These are phyloP conservation scores for Salpingoeca rosetta DNA, from an alignment of 78 protist genomes.

Conservation along the genomic window DNA sequence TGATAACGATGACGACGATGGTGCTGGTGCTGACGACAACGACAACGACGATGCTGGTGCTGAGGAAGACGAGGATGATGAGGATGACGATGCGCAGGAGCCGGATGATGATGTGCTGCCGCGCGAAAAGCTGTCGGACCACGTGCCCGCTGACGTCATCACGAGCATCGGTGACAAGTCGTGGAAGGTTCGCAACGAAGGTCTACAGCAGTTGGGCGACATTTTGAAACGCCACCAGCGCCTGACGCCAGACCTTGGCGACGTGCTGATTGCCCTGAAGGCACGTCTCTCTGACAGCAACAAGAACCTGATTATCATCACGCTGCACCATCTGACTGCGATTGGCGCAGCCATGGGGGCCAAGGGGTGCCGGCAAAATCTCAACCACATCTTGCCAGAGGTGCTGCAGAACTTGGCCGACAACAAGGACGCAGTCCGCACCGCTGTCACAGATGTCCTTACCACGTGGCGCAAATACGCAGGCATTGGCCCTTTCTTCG, in stretches of 20 bases:
- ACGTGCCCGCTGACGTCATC: background rate
- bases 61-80: too few relatives aligned
- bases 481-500: background rate
- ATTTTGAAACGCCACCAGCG: background rate
- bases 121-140: background rate
- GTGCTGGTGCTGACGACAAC: background rate
- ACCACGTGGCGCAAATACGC: background rate
- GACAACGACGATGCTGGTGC: background rate
- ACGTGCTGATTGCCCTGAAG: background rate
- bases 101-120: background rate
- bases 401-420: background rate
- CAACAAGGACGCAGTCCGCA: background rate
- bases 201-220: background rate
- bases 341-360: slow-evolving; percentile 1
- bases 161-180: background rate
- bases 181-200: slow-evolving; percentile 15
- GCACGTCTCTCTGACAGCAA: background rate
- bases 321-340: background rate
- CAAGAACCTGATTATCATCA: background rate
- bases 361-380: background rate
- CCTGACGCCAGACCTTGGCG: background rate
- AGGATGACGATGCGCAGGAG: too few relatives aligned
- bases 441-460: background rate
- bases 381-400: background rate
- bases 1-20: background rate